Evolutionary conservation across 1,284 basidiomycete species (phyloP).

Genomic region (Malassezia yamatoensis): DNA sequence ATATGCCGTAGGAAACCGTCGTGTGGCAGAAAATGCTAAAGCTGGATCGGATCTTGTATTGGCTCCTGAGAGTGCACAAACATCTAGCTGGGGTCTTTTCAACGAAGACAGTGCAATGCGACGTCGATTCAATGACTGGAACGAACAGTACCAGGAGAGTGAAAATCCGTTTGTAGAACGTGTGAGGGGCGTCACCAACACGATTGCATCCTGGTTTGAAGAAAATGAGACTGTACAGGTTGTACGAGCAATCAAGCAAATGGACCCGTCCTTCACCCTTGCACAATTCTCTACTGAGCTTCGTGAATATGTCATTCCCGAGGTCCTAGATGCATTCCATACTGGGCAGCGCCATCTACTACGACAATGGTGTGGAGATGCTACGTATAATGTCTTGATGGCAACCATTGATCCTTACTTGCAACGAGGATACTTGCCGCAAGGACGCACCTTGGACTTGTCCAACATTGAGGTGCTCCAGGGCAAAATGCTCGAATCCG

Average conservation of each 20-base stretch:
- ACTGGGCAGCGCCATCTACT: conserved; percentile 75
- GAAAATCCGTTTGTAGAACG: conserved; percentile 80
- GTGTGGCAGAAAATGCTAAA: conserved; percentile 23
- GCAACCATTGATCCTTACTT: conserved; percentile 93
- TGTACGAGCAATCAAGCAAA: conserved; percentile 67
- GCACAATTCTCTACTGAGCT: conserved; percentile 81
- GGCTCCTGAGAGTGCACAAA: conserved; percentile 31
- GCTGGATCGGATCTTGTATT: conserved; percentile 35
- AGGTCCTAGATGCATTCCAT: conserved; percentile 91
- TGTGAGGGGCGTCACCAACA: conserved; percentile 70
- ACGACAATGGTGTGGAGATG: conserved; percentile 88
- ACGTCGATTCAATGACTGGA: conserved; percentile 23
- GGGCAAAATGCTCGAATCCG: conserved; percentile 59
- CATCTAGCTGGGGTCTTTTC: conserved; percentile 29
- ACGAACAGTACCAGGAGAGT: conserved; percentile 66
- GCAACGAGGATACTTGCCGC: conserved; percentile 62
- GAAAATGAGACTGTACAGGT: conserved; percentile 97
- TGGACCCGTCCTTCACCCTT: conserved; percentile 78
- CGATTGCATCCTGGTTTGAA: conserved; percentile 79
- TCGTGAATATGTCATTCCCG: conserved; percentile 92
- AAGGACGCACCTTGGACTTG: conserved; percentile 40
- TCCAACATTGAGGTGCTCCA: conserved; percentile 40
- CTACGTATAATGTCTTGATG: conserved; percentile 83
- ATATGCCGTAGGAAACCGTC: conserved; percentile 29
- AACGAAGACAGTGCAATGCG: conserved; percentile 34